These are phyloP conservation scores for Serendipita indica DNA, from an alignment of 768 basidiomycete genomes.

Conservation along the genomic window DNA sequence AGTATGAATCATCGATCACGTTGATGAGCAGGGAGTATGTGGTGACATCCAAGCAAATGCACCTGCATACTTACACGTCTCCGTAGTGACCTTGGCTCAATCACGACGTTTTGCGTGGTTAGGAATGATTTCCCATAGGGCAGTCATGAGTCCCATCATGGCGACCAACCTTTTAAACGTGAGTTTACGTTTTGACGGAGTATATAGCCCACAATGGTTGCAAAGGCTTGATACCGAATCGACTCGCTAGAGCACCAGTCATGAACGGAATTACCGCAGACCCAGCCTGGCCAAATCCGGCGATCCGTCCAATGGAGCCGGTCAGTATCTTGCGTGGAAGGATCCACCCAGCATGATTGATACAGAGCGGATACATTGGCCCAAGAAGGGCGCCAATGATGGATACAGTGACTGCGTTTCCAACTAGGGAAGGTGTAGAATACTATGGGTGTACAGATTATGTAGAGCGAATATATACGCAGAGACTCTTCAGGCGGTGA, in stretches of 20 bases:
- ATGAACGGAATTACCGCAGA: slow-evolving; percentile 59
- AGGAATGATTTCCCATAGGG: slow-evolving; percentile 43
- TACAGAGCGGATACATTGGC: slow-evolving; percentile 51
- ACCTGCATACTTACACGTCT: too few relatives aligned
- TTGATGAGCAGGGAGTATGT: too few relatives aligned
- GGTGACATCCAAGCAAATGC: too few relatives aligned
- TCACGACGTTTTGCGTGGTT: slow-evolving; percentile 11
- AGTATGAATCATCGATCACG: too few relatives aligned
- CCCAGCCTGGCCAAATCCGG: slow-evolving; percentile 31
- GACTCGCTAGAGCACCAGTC: slow-evolving; percentile 43
- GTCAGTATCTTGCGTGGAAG: slow-evolving; percentile 57
- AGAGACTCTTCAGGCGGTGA: too few relatives aligned
- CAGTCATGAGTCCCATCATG: slow-evolving; percentile 44
- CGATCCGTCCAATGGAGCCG: slow-evolving; percentile 30
- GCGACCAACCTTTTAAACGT: slow-evolving; percentile 32
- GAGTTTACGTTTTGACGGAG: not conserved
- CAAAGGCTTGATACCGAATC: slow-evolving; percentile 42
- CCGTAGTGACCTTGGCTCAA: too few relatives aligned
- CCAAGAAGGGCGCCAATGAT: slow-evolving; percentile 56
- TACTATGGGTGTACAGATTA: too few relatives aligned
- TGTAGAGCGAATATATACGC: too few relatives aligned
- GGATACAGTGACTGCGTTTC: slow-evolving; percentile 47
- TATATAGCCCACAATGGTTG: slow-evolving; percentile 41
- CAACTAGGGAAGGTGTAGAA: slow-evolving; percentile 38
- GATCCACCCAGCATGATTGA: slow-evolving; percentile 24